Evolutionary conservation across 192 early-diverging fungal genomes (phyloP).

Genomic region (Backusella luteola): DNA sequence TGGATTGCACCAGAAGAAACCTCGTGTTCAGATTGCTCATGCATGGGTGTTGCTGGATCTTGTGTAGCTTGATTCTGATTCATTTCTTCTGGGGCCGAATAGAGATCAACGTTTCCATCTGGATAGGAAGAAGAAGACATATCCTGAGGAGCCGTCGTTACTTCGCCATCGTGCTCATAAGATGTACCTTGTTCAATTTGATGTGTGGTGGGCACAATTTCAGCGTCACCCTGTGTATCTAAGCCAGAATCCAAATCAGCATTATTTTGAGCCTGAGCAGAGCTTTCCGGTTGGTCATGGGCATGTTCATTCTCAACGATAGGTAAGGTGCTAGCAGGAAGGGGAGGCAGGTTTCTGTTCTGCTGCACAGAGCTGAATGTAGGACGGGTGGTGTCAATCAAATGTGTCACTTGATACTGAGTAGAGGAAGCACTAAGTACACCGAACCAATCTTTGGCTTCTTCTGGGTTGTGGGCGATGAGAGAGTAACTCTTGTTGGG

Average conservation of each 20-base stretch:
- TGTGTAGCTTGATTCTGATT: not conserved
- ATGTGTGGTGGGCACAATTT: not conserved
- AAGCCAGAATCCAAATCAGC: not conserved
- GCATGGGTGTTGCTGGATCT: not conserved
- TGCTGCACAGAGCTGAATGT: slow-evolving; percentile 19
- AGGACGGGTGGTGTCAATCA: slow-evolving; percentile 43
- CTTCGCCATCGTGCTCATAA: not conserved
- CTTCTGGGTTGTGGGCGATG: not conserved
- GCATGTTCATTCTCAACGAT: not conserved
- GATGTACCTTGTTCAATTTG: not conserved
- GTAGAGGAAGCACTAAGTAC: not conserved
- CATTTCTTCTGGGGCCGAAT: not conserved
- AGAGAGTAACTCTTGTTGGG: not conserved
- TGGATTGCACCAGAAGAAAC: not conserved
- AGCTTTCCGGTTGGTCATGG: not conserved
- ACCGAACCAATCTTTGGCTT: not conserved
- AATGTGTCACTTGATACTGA: slow-evolving; percentile 16
- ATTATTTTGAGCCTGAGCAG: not conserved
- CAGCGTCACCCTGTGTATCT: not conserved
- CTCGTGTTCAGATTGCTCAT: not conserved
- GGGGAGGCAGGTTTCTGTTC: not conserved
- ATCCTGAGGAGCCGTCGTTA: not conserved
- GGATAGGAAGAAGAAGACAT: not conserved
- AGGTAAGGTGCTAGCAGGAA: slow-evolving; percentile 4
- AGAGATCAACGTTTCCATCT: not conserved